phyloP scores from a whole-genome alignment of 2,329 filamentous ascomycete species.

The Cadophora sp. region DNA sequence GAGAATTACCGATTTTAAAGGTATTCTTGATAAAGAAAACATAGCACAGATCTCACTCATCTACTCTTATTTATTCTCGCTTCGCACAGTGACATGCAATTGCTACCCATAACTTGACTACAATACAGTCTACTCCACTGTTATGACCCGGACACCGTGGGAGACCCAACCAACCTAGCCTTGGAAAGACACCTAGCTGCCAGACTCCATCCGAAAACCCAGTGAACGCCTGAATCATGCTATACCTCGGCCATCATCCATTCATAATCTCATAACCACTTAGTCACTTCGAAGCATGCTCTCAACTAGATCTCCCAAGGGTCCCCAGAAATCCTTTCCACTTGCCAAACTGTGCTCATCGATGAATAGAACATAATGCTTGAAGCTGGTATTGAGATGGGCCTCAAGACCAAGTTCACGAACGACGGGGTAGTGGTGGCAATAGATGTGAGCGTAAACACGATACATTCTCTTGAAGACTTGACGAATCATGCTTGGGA shows the following conservation, averaged over 20 bases:
- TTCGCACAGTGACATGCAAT: neutral
- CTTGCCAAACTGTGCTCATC: constrained; percentile 93
- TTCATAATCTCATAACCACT: constrained; percentile 24
- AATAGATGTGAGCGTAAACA: constrained; percentile 99
- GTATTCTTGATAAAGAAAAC: neutral
- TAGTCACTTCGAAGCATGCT: constrained; percentile 93
- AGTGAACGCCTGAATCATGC: constrained; percentile 39
- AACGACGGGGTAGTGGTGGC: constrained; percentile 97
- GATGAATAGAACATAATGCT: constrained; percentile 98
- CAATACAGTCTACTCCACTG: constrained; percentile 22
- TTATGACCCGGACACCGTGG: constrained; percentile 5
- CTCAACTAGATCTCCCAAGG: constrained; percentile 92
- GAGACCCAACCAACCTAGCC: neutral
- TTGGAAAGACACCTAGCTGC: constrained; percentile 1
- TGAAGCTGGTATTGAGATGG: constrained; percentile 98
- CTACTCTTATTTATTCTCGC: neutral
- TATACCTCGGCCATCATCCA: constrained; percentile 21
- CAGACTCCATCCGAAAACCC: constrained; percentile 28
- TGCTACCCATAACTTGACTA: constrained; percentile 8
- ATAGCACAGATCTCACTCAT: neutral
- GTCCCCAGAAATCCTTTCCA: constrained; percentile 97
- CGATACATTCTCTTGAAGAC: constrained; percentile 99
- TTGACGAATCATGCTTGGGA: constrained; percentile 86
- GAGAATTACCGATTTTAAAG: too few relatives aligned
- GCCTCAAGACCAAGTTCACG: constrained; percentile 94